phyloP scores from a whole-genome alignment of 768 basidiomycete species.

The Baorangia bicolor region DNA sequence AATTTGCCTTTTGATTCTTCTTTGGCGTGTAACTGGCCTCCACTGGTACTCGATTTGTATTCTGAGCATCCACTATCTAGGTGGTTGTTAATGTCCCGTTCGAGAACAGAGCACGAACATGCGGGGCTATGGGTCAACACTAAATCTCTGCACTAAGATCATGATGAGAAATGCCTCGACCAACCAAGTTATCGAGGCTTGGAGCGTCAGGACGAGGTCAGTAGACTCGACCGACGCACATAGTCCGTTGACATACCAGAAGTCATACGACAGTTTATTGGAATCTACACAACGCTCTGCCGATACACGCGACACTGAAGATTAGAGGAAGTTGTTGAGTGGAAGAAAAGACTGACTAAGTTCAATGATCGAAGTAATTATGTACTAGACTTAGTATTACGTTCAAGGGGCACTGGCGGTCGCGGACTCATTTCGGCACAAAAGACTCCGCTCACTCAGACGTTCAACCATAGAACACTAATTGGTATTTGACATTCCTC shows the following conservation, averaged over 20 bases:
- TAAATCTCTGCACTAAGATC: neutral
- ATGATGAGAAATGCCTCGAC: conserved; percentile 6
- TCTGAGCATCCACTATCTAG: conserved; percentile 47
- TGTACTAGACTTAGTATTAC: no score
- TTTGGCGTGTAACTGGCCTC: conserved; percentile 2
- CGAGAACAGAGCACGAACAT: conserved; percentile 43
- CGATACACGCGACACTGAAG: neutral
- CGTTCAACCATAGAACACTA: no score
- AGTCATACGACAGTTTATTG: conserved; percentile 2
- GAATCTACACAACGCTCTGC: neutral
- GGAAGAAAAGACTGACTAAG: neutral
- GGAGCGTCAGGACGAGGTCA: neutral
- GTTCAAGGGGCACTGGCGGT: neutral
- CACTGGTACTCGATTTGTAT: conserved; percentile 6
- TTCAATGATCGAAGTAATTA: no score
- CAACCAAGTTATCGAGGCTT: conserved; percentile 25
- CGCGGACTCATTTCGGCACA: neutral
- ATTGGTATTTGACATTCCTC: neutral
- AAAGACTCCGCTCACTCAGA: neutral
- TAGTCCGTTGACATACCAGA: conserved; percentile 11
- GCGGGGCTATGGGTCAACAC: conserved; percentile 41
- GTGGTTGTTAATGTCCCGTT: conserved; percentile 48
- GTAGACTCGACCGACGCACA: neutral
- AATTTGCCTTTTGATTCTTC: conserved; percentile 28
- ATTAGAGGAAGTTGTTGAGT: neutral